These are phyloP conservation scores for Apiospora rasikravindrae DNA, from an alignment of 2,329 filamentous ascomycete species.

Conservation along the genomic window DNA sequence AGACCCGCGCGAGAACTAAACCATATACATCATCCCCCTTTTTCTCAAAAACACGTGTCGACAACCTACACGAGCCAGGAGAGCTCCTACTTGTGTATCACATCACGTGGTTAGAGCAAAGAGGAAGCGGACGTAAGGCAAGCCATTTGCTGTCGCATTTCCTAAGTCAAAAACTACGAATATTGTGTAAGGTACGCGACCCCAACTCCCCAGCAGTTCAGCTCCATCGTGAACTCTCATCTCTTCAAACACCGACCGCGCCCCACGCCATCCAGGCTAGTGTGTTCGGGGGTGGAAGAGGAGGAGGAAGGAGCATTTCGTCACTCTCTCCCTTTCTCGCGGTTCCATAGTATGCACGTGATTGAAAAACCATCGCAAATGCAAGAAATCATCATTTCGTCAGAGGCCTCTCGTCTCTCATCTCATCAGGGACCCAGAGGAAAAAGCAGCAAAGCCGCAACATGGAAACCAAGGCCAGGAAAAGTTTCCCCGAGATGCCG, in stretches of 20 bases:
- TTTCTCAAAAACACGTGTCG: not conserved
- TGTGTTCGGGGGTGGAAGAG: not conserved
- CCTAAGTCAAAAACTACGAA: not conserved
- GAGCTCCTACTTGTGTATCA: not conserved
- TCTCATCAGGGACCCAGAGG: not conserved
- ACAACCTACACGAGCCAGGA: not conserved
- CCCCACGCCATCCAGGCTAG: not conserved
- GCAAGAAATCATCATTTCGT: conserved; percentile 11
- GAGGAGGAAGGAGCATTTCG: not conserved
- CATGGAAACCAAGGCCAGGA: not conserved
- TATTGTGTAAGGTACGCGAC: not conserved
- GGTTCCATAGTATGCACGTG: not conserved
- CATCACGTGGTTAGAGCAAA: no score
- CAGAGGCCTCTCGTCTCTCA: not conserved
- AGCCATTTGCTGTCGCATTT: not conserved
- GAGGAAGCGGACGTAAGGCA: not conserved
- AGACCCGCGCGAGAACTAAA: no score
- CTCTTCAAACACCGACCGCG: not conserved
- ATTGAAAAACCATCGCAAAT: not conserved
- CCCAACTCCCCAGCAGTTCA: not conserved
- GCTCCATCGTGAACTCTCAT: not conserved
- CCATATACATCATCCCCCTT: not conserved
- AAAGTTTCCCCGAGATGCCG: not conserved
- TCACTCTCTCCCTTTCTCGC: not conserved
- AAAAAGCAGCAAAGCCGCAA: not conserved